phyloP scores from a whole-genome alignment of 306 rosid genomes.

The Canavalia gladiata region DNA sequence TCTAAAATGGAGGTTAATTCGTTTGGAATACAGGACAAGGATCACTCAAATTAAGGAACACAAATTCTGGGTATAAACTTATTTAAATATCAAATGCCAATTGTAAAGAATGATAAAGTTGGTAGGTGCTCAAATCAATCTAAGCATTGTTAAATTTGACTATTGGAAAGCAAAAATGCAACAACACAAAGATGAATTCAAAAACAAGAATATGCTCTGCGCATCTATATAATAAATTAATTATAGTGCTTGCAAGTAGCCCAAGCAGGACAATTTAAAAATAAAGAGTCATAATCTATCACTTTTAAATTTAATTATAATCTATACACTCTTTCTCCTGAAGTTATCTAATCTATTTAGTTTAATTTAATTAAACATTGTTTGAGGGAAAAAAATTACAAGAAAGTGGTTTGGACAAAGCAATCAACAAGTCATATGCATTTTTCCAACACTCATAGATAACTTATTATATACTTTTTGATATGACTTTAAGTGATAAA shows the following conservation, averaged over 20 bases:
- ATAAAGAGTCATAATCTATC: slow-evolving; percentile 36
- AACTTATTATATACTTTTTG: not conserved
- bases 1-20: not conserved
- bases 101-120: not conserved
- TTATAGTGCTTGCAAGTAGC: slow-evolving; percentile 1
- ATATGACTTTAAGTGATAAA: not conserved
- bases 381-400: not conserved
- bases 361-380: slow-evolving; percentile 18
- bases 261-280: slow-evolving; percentile 20
- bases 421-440: not conserved
- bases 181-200: slow-evolving; percentile 1
- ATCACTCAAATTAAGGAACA: not conserved
- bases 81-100: too few relatives aligned
- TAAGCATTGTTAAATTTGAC: not conserved
- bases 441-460: slow-evolving; percentile 16
- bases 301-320: not conserved
- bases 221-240: slow-evolving; percentile 12
- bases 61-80: not conserved
- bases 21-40: not conserved
- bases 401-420: not conserved
- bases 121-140: slow-evolving; percentile 32
- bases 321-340: not conserved
- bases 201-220: not conserved
- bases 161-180: not conserved
- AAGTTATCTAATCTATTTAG: slow-evolving; percentile 16